phyloP scores from a whole-genome alignment of 805 yeast species.

The Pichia membranifaciens region DNA sequence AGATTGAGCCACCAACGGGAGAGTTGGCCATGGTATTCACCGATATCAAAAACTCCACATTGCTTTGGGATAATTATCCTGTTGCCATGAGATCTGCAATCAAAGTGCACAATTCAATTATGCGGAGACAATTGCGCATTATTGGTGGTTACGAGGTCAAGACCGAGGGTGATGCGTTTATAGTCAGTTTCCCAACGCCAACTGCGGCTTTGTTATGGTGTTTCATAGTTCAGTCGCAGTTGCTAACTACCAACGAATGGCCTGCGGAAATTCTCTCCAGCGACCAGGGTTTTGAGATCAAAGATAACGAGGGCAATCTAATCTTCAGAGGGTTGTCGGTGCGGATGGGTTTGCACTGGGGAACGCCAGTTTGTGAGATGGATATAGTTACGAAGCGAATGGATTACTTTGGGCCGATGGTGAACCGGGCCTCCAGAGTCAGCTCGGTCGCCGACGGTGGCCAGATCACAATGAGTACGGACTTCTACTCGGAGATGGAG shows the following conservation, averaged over 20 bases:
- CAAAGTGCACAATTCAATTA: constrained; percentile 84
- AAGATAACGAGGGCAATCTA: constrained; percentile 51
- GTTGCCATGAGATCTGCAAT: constrained; percentile 95
- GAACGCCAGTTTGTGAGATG: constrained; percentile 90
- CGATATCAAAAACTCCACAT: constrained; percentile 91
- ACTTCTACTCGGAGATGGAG: constrained; percentile 67
- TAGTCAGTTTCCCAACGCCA: constrained; percentile 94
- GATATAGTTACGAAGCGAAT: constrained; percentile 94
- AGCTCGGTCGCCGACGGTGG: constrained; percentile 97
- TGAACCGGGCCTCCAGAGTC: constrained; percentile 88
- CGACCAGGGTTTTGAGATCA: constrained; percentile 75
- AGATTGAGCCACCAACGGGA: constrained; percentile 92
- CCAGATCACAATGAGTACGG: constrained; percentile 83
- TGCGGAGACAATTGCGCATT: constrained; percentile 88
- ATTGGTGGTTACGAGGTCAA: constrained; percentile 98
- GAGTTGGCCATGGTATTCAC: constrained; percentile 94
- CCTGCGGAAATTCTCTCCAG: constrained; percentile 85
- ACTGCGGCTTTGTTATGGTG: constrained; percentile 91
- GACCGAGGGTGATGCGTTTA: constrained; percentile 98
- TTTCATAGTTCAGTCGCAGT: constrained; percentile 81
- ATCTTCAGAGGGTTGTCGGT: constrained; percentile 89
- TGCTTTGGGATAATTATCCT: constrained; percentile 89
- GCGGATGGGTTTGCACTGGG: constrained; percentile 99
- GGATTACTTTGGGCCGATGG: constrained; percentile 99
- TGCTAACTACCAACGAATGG: constrained; percentile 81